These are phyloP conservation scores for Hemileia vastatrix DNA, from an alignment of 1,284 basidiomycete species.

Conservation along the genomic window DNA sequence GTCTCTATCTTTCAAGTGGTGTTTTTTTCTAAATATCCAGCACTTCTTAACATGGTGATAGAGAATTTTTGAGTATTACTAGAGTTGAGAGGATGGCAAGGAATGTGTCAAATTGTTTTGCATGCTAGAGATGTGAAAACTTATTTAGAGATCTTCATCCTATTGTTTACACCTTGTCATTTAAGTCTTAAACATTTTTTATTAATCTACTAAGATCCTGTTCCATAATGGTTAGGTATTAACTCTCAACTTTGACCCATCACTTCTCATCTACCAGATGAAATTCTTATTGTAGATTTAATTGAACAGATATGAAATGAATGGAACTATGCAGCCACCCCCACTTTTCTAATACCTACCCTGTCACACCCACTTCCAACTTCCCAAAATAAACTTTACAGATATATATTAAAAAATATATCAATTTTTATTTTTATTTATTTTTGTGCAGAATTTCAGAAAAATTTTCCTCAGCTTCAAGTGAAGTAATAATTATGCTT, in stretches of 20 bases:
- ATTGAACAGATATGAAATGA: too few relatives aligned
- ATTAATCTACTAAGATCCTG: constrained; percentile 52
- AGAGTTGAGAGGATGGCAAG: constrained; percentile 87
- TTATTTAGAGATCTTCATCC: constrained; percentile 46
- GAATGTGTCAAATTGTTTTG: constrained; percentile 70
- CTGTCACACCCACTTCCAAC: too few relatives aligned
- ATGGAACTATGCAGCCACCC: too few relatives aligned
- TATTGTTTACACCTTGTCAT: not conserved
- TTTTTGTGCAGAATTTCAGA: too few relatives aligned
- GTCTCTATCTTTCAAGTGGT: constrained; percentile 80
- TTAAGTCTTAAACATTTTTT: constrained; percentile 24
- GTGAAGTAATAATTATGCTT: too few relatives aligned
- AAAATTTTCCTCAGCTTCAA: too few relatives aligned
- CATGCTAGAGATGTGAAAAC: constrained; percentile 83
- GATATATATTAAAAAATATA: too few relatives aligned
- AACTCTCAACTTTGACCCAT: constrained; percentile 75
- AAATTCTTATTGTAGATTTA: constrained; percentile 82
- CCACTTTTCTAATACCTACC: too few relatives aligned
- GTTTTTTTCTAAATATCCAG: constrained; percentile 79
- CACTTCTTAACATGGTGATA: constrained; percentile 67
- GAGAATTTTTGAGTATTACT: constrained; percentile 82
- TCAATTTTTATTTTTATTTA: too few relatives aligned
- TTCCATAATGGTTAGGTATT: constrained; percentile 82
- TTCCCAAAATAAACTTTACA: too few relatives aligned
- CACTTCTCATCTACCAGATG: constrained; percentile 55